Conservation (phyloP, 164 flowering plant genomes). For the Dillenia turbinata region DNA sequence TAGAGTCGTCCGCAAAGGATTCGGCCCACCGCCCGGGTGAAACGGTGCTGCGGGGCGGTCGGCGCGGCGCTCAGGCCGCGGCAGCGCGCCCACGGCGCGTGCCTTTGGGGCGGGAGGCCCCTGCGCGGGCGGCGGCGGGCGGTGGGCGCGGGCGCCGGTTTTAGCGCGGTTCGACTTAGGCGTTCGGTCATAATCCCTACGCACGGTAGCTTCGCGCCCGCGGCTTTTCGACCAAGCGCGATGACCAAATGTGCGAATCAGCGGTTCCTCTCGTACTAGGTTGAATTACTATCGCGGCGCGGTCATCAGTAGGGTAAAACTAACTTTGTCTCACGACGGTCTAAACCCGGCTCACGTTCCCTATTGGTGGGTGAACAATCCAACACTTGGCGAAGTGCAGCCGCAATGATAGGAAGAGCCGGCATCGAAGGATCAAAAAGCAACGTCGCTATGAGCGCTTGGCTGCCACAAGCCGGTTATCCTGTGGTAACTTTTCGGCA, state of each 20-base stretch:
- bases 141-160: constrained; percentile 10
- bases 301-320: too few relatives aligned
- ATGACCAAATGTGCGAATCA: constrained; percentile 9
- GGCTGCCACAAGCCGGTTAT: constrained; percentile 3
- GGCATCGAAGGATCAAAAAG: neutral
- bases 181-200: constrained; percentile 18
- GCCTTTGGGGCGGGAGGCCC: constrained; percentile 8
- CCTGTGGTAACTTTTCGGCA: constrained; percentile 1
- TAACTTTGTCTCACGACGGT: too few relatives aligned
- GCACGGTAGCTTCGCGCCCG: constrained; percentile 5
- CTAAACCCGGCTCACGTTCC: too few relatives aligned
- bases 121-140: constrained; percentile 9
- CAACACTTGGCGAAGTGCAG: too few relatives aligned
- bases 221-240: constrained; percentile 4
- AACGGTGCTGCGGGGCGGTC: neutral
- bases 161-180: constrained; percentile 21
- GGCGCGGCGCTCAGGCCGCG: neutral
- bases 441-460: neutral
- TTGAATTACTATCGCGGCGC: too few relatives aligned
- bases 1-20: constrained; percentile 1
- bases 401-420: too few relatives aligned
- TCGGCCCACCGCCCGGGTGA: neutral
- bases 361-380: too few relatives aligned
- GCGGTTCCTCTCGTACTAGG: too few relatives aligned
- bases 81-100: neutral